These are phyloP conservation scores for Ramaria sp. DNA, from an alignment of 768 basidiomycete genomes.

Conservation along the genomic window DNA sequence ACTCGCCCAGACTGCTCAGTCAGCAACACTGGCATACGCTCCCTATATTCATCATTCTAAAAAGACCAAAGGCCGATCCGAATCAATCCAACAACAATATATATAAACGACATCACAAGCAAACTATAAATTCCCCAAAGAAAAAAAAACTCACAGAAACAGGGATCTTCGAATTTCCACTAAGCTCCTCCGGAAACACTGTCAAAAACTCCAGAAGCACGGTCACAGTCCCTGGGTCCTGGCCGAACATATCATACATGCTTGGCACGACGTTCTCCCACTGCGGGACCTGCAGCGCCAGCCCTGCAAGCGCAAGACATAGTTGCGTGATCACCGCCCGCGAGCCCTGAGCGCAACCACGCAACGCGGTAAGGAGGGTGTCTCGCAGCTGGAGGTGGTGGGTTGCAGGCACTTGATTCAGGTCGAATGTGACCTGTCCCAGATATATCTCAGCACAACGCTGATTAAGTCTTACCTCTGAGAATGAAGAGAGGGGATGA, in stretches of 20 bases:
- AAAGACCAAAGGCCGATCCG: not conserved
- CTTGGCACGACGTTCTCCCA: slow-evolving; percentile 76
- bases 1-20: slow-evolving; percentile 62
- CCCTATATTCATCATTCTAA: slow-evolving; percentile 63
- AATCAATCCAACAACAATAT: not conserved
- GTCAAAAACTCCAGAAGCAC: slow-evolving; percentile 83
- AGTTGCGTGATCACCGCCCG: slow-evolving; percentile 81
- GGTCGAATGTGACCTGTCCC: slow-evolving; percentile 88
- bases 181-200: slow-evolving; percentile 82
- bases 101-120: not conserved
- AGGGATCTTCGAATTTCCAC: slow-evolving; percentile 76
- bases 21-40: slow-evolving; percentile 49
- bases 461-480: not conserved
- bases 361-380: slow-evolving; percentile 70
- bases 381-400: slow-evolving; percentile 76
- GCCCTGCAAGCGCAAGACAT: slow-evolving; percentile 79
- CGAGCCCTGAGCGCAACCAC: slow-evolving; percentile 64
- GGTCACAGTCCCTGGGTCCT: slow-evolving; percentile 73
- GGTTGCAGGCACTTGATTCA: slow-evolving; percentile 68
- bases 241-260: slow-evolving; percentile 79
- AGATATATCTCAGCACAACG: slow-evolving; percentile 13
- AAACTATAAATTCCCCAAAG: not conserved
- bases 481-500: not conserved
- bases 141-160: slow-evolving; percentile 53
- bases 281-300: slow-evolving; percentile 78